Evolutionary conservation across 177 flowering plant species (phyloP).

Genomic region (Vitis hybrid): DNA sequence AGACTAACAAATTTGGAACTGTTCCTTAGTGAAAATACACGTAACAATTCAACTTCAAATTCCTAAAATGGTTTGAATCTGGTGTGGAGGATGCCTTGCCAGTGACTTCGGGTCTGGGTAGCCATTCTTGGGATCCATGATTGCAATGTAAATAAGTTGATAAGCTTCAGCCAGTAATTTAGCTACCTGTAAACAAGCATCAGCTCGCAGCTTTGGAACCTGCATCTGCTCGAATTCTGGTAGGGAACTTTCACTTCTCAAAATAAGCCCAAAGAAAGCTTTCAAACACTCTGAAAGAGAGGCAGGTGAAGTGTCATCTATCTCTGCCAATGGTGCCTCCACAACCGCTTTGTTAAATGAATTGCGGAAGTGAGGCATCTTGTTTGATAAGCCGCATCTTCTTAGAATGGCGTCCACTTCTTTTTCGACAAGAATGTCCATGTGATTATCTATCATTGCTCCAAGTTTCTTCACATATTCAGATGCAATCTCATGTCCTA

Average conservation of each 20-base stretch:
- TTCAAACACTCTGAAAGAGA: conserved; percentile 75
- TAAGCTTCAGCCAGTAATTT: conserved; percentile 76
- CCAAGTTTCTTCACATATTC: conserved; percentile 67
- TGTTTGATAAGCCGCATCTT: conserved; percentile 67
- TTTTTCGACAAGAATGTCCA: conserved; percentile 59
- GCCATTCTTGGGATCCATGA: conserved; percentile 73
- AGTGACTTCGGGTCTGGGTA: conserved; percentile 85
- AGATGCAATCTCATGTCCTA: conserved; percentile 71
- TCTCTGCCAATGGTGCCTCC: conserved; percentile 52
- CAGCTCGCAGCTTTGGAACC: conserved; percentile 80
- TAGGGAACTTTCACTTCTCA: conserved; percentile 80
- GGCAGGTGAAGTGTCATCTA: conserved; percentile 67
- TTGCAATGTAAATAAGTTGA: conserved; percentile 68
- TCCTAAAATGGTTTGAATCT: conserved; percentile 89
- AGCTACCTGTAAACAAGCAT: conserved; percentile 66
- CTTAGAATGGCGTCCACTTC: conserved; percentile 73
- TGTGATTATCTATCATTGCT: conserved; percentile 62
- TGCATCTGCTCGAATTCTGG: conserved; percentile 94
- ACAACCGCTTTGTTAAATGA: conserved; percentile 17
- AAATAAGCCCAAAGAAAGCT: conserved; percentile 68
- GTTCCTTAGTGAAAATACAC: too few species aligned
- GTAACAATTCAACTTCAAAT: conserved; percentile 33
- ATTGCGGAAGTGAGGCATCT: conserved; percentile 57
- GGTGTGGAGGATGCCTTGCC: conserved; percentile 94
- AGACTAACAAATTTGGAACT: too few species aligned